Evolutionary conservation across 805 yeast species (phyloP).

Genomic region (Groenewaldozyma salmanticensis): DNA sequence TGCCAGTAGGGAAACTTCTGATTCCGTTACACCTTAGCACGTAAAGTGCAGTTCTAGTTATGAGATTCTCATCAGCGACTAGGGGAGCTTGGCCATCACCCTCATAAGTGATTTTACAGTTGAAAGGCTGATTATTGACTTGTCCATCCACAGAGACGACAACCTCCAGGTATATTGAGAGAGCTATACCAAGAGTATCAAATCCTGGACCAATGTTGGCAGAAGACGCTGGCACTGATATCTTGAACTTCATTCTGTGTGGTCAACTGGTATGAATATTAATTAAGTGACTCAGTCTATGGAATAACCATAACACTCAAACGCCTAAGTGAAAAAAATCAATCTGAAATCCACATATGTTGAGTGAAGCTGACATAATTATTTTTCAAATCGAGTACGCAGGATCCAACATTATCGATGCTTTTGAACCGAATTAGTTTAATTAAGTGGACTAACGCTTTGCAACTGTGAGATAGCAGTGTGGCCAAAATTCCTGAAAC

Average conservation of each 20-base stretch:
- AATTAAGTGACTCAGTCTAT: no score
- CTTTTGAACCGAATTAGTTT: no score
- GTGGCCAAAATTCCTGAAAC: no score
- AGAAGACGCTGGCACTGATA: slow-evolving; percentile 89
- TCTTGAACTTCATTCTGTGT: slow-evolving; percentile 37
- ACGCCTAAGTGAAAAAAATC: no score
- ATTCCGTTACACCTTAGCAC: slow-evolving; percentile 78
- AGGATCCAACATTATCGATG: no score
- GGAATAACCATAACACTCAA: no score
- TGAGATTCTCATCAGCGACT: slow-evolving; percentile 66
- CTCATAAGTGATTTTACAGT: slow-evolving; percentile 60
- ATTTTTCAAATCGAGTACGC: no score
- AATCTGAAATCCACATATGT: no score
- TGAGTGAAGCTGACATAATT: no score
- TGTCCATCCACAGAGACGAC: slow-evolving; percentile 54
- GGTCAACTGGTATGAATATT: no score
- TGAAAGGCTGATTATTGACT: slow-evolving; percentile 37
- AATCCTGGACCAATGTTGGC: slow-evolving; percentile 99
- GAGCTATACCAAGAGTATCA: slow-evolving; percentile 90
- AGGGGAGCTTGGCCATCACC: slow-evolving; percentile 78
- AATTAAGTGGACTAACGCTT: no score
- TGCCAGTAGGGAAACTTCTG: slow-evolving; percentile 71
- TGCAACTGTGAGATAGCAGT: no score
- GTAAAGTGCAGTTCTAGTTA: slow-evolving; percentile 88
- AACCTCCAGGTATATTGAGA: slow-evolving; percentile 63